Percentiles rank a stretch among this genome's conserved stretches.
These are phyloP conservation scores for Lipomyces starkeyi DNA, from an alignment of 805 yeast species.

Conservation along the genomic window DNA sequence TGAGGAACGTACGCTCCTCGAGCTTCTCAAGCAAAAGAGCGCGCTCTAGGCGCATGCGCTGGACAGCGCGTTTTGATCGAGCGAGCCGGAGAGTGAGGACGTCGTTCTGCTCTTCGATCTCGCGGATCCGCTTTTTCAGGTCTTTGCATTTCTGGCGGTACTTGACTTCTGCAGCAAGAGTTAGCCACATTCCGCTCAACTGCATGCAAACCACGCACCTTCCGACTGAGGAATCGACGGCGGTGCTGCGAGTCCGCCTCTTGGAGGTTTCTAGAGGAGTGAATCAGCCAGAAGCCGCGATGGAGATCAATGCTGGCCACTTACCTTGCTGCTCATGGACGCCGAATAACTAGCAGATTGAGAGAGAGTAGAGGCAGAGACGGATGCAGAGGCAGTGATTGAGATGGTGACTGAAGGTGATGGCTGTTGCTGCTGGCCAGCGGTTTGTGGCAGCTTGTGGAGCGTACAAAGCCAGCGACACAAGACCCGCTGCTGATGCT, in stretches of 20 bases:
- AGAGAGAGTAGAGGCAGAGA: background rate
- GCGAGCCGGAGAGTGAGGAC: conserved; percentile 75
- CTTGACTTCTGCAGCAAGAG: conserved; percentile 45
- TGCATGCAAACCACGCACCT: conserved; percentile 16
- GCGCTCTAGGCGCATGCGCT: conserved; percentile 82
- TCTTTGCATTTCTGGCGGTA: conserved; percentile 73
- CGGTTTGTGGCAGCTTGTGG: no score
- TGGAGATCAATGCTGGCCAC: background rate
- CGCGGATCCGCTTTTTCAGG: conserved; percentile 53
- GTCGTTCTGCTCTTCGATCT: conserved; percentile 47
- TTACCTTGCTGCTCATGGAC: background rate
- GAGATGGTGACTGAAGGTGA: background rate
- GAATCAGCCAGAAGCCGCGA: background rate
- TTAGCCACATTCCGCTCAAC: no score
- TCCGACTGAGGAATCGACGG: conserved; percentile 34
- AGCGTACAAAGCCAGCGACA: no score
- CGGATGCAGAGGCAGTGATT: background rate
- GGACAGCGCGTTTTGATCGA: conserved; percentile 75
- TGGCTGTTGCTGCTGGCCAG: no score
- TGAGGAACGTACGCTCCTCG: conserved; percentile 54
- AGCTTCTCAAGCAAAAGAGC: conserved; percentile 78
- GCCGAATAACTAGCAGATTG: background rate
- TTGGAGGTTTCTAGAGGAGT: conserved; percentile 1
- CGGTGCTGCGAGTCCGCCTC: conserved; percentile 16
- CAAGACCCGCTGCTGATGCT: no score